Conservation (phyloP, 208 protist genomes). For the Acanthamoeba sp. region DNA sequence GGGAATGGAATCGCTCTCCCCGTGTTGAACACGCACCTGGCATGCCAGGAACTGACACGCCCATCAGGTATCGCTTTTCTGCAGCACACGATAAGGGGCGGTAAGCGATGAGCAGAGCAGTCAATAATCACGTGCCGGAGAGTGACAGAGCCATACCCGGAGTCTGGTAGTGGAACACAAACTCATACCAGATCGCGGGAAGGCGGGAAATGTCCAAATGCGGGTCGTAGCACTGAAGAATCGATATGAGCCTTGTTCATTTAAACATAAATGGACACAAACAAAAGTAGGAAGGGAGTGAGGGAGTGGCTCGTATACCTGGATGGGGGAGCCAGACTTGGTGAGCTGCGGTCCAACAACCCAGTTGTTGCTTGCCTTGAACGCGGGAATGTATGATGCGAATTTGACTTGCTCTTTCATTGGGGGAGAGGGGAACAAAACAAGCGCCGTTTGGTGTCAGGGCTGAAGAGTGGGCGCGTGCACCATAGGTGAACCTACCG, state of each 20-base stretch:
- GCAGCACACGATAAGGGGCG: background rate
- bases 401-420: constrained; percentile 8
- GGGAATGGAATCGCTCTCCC: background rate
- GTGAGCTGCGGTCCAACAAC: background rate
- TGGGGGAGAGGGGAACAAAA: background rate
- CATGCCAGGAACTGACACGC: constrained; percentile 60
- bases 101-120: background rate
- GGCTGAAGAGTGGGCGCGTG: background rate
- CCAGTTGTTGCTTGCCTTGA: constrained; percentile 73
- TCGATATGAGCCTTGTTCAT: too few relatives aligned
- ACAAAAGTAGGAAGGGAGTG: too few relatives aligned
- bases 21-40: background rate
- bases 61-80: constrained; percentile 35
- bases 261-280: background rate
- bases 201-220: constrained; percentile 67
- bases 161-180: constrained; percentile 54
- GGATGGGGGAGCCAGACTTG: background rate
- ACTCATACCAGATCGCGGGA: constrained; percentile 57
- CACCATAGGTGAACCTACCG: background rate
- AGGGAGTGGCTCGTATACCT: too few relatives aligned
- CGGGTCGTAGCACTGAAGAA: constrained; percentile 44
- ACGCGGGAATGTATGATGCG: background rate
- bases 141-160: constrained; percentile 16
- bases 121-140: too few relatives aligned
- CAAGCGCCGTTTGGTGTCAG: background rate